phyloP scores from a whole-genome alignment of 495 filamentous ascomycete species.

The Stereocaulon alpinum region DNA sequence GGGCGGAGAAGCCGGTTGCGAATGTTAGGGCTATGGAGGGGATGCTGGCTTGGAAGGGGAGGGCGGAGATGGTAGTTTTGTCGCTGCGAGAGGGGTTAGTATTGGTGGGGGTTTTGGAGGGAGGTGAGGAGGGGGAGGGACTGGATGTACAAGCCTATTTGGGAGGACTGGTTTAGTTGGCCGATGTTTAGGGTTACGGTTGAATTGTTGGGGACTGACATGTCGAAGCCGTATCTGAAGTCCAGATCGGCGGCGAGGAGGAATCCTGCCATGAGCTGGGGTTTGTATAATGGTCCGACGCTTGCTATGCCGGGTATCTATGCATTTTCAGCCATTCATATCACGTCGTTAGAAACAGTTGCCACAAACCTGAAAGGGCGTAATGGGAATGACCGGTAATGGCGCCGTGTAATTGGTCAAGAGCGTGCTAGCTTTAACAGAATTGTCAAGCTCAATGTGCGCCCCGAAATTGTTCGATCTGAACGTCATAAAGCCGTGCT shows the following conservation, averaged over 20 bases:
- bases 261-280: conserved; percentile 16
- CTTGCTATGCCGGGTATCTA: conserved; percentile 26
- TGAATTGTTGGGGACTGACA: conserved; percentile 25
- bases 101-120: background rate
- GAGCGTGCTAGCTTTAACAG: conserved; percentile 11
- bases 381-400: conserved; percentile 23
- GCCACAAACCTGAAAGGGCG: conserved; percentile 22
- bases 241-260: conserved; percentile 18
- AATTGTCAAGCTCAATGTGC: conserved; percentile 26
- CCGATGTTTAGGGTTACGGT: conserved; percentile 22
- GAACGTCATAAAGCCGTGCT: conserved; percentile 24
- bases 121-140: background rate
- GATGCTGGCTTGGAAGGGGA: conserved; percentile 23
- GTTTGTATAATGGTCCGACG: conserved; percentile 25
- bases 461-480: conserved; percentile 21
- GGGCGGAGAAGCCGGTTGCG: conserved; percentile 19
- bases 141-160: conserved; percentile 25
- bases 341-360: background rate
- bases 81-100: conserved; percentile 6
- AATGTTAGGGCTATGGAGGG: conserved; percentile 20
- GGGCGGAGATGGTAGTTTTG: conserved; percentile 20
- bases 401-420: conserved; percentile 15
- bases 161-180: conserved; percentile 18
- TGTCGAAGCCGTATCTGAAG: conserved; percentile 28
- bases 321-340: background rate